Conservation (phyloP, 177 flowering plant genomes). For the Vitis hybrid region DNA sequence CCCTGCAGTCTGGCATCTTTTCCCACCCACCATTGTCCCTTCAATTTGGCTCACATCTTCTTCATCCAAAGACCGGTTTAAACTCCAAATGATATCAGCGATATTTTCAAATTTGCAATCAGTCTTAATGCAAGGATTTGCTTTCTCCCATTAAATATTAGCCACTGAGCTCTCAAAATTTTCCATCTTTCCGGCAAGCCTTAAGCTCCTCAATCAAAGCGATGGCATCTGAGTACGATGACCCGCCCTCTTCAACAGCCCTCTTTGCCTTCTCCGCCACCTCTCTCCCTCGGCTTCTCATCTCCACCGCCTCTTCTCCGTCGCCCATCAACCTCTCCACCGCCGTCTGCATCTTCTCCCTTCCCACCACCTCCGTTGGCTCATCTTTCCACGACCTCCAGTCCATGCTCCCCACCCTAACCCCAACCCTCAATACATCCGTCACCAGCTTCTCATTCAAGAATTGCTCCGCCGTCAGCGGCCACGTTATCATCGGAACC, state of each 20-base stretch:
- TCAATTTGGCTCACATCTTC: too few relatives aligned
- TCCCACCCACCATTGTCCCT: too few relatives aligned
- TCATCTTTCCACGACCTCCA: slow-evolving; percentile 10
- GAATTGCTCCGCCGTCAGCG: slow-evolving; percentile 28
- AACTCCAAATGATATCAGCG: too few relatives aligned
- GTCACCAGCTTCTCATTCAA: slow-evolving; percentile 27
- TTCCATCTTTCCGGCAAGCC: neutral
- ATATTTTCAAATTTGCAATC: too few relatives aligned
- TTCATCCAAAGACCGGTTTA: too few relatives aligned
- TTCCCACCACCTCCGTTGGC: slow-evolving; percentile 3
- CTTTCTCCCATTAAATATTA: too few relatives aligned
- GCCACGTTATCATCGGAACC: slow-evolving; percentile 32
- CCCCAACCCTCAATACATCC: slow-evolving; percentile 20
- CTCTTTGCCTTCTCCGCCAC: slow-evolving; percentile 12
- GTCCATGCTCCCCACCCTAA: slow-evolving; percentile 15
- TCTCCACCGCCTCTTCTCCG: slow-evolving; percentile 18
- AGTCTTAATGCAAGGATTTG: too few relatives aligned
- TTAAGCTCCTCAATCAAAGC: slow-evolving; percentile 19
- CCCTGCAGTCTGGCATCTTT: too few relatives aligned
- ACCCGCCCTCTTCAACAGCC: slow-evolving; percentile 24
- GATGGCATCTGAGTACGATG: slow-evolving; percentile 14
- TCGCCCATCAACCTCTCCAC: slow-evolving; percentile 19
- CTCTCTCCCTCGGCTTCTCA: slow-evolving; percentile 7
- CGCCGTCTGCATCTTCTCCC: slow-evolving; percentile 20
- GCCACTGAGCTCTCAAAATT: too few relatives aligned